A percentile compares a stretch with the other conserved stretches of the same genome.
These are phyloP conservation scores for Pseudovirgaria hyperparasitica DNA, from an alignment of 2,329 filamentous ascomycete species.

Conservation along the genomic window DNA sequence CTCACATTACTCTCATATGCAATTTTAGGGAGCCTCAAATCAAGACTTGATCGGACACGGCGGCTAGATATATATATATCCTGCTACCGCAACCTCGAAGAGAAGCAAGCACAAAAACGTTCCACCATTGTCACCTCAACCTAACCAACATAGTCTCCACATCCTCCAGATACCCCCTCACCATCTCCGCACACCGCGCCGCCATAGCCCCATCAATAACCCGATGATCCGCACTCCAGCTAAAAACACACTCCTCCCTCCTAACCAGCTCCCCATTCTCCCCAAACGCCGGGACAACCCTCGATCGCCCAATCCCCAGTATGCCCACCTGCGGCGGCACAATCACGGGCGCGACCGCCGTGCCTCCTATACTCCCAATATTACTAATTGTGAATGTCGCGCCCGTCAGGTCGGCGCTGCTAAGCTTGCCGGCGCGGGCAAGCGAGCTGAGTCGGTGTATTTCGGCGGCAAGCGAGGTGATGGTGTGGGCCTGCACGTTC, in stretches of 20 bases:
- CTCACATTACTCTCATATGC: too few relatives aligned
- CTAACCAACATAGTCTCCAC: conserved; percentile 80
- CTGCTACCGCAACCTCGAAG: too few relatives aligned
- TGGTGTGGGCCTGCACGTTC: conserved; percentile 64
- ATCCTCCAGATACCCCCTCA: conserved; percentile 67
- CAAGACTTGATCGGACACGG: too few relatives aligned
- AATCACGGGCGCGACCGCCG: conserved; percentile 82
- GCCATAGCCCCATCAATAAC: conserved; percentile 92
- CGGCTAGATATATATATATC: too few relatives aligned
- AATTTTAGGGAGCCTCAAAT: too few relatives aligned
- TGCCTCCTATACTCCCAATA: conserved; percentile 89
- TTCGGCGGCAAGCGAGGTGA: conserved; percentile 66
- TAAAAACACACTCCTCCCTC: conserved; percentile 77
- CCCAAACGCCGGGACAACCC: conserved; percentile 66
- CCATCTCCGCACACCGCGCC: conserved; percentile 75
- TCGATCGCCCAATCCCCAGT: conserved; percentile 72
- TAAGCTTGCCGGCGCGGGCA: conserved; percentile 62
- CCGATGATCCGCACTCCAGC: conserved; percentile 91
- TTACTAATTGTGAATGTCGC: conserved; percentile 95
- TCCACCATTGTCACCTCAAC: conserved; percentile 41
- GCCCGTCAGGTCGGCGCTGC: conserved; percentile 61
- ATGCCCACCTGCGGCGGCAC: conserved; percentile 87
- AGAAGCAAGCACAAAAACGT: too few relatives aligned
- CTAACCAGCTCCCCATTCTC: conserved; percentile 46
- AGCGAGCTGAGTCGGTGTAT: conserved; percentile 60